Evolutionary conservation across 2,329 filamentous ascomycete species (phyloP).

Genomic region (Fusarium denticulatum): DNA sequence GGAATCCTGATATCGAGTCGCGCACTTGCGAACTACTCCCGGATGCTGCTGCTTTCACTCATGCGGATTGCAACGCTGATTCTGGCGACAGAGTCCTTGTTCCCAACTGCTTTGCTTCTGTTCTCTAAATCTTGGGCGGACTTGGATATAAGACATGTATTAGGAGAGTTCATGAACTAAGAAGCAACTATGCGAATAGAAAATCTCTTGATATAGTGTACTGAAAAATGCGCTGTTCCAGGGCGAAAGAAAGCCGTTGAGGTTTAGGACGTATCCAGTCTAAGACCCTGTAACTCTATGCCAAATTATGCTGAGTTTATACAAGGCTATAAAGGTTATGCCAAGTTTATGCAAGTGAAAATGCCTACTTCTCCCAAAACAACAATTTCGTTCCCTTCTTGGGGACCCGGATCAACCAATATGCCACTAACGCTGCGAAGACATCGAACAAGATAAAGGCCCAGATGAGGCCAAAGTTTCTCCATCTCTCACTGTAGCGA

Average conservation of each 20-base stretch:
- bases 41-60: background rate
- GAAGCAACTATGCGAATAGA: no score
- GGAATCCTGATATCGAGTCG: background rate
- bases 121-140: background rate
- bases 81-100: background rate
- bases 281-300: no score
- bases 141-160: no score
- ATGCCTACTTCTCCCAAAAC: background rate
- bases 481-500: constrained; percentile 61
- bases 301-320: no score
- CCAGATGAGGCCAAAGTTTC: constrained; percentile 65
- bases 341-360: no score
- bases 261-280: no score
- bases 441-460: constrained; percentile 63
- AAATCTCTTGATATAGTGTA: no score
- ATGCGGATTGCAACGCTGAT: background rate
- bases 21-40: background rate
- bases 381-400: background rate
- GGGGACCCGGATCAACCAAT: constrained; percentile 18
- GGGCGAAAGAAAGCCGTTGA: no score
- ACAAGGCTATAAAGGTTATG: no score
- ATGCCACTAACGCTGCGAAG: constrained; percentile 47
- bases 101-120: background rate
- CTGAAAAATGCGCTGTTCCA: no score
- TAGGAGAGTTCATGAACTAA: no score